A percentile compares a stretch with the other conserved stretches of the same genome.
phyloP scores from a whole-genome alignment of 1,284 basidiomycete species.

The Cryptococcus floricola region DNA sequence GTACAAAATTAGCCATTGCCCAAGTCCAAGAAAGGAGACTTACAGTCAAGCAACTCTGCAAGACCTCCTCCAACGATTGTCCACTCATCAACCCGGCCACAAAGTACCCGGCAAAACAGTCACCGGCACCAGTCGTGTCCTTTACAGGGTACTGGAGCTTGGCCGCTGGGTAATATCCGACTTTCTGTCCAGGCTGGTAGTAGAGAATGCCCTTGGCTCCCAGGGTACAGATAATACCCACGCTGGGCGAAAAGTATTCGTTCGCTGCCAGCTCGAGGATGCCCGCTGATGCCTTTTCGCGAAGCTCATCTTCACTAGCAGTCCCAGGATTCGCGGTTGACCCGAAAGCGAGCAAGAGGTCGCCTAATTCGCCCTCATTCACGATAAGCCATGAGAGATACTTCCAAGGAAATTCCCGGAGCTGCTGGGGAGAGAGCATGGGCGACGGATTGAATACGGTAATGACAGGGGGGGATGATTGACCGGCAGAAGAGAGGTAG shows the following conservation, averaged over 20 bases:
- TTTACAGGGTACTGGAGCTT: constrained; percentile 30
- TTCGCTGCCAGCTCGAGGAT: constrained; percentile 16
- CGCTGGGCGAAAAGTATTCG: constrained; percentile 12
- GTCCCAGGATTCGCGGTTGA: background rate
- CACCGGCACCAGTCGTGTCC: constrained; percentile 50
- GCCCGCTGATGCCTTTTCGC: constrained; percentile 5
- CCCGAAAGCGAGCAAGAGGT: constrained; percentile 25
- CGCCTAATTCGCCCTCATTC: constrained; percentile 54
- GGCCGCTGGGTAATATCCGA: constrained; percentile 34
- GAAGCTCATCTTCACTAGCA: constrained; percentile 4
- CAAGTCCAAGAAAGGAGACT: constrained; percentile 5
- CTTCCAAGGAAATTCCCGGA: constrained; percentile 52
- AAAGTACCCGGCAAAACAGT: constrained; percentile 50
- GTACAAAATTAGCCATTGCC: background rate
- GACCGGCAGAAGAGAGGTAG: constrained; percentile 43
- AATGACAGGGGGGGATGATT: constrained; percentile 22
- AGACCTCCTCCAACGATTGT: constrained; percentile 24
- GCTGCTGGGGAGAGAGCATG: constrained; percentile 50
- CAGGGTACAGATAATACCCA: constrained; percentile 39
- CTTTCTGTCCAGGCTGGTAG: constrained; percentile 10
- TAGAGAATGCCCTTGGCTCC: constrained; percentile 42
- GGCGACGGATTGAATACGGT: constrained; percentile 58
- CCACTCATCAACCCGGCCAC: constrained; percentile 43
- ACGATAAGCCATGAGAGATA: constrained; percentile 54
- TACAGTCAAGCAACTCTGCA: constrained; percentile 38